Conservation (phyloP, 2,329 filamentous ascomycete species). For the Calonectria montana region DNA sequence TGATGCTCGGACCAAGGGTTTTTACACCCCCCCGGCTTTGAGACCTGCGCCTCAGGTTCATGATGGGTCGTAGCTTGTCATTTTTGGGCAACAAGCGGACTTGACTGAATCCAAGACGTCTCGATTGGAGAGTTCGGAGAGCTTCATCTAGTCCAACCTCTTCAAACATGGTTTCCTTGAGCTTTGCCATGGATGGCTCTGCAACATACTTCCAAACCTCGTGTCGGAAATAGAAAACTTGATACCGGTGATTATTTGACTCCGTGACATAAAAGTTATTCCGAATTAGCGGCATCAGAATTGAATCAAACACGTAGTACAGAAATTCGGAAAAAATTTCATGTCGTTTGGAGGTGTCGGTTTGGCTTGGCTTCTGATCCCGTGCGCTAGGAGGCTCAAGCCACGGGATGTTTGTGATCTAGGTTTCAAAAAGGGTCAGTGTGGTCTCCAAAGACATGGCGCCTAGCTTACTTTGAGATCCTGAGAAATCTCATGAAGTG, state of each 20-base stretch:
- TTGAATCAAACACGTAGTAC: slow-evolving; percentile 93
- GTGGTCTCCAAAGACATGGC: neutral
- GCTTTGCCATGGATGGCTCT: slow-evolving; percentile 74
- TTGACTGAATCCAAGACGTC: slow-evolving; percentile 80
- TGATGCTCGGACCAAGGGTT: slow-evolving; percentile 57
- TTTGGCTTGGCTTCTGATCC: slow-evolving; percentile 70
- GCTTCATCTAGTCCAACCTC: slow-evolving; percentile 73
- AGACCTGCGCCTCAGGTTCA: slow-evolving; percentile 80
- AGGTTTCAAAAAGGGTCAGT: slow-evolving; percentile 1
- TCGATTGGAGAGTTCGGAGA: slow-evolving; percentile 66
- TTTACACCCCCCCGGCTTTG: slow-evolving; percentile 73
- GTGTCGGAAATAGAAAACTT: slow-evolving; percentile 93
- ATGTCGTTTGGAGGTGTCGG: slow-evolving; percentile 79
- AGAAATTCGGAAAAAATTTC: slow-evolving; percentile 88
- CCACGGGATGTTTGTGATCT: slow-evolving; percentile 81
- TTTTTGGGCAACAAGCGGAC: slow-evolving; percentile 87
- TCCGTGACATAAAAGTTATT: slow-evolving; percentile 96
- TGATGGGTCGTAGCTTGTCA: slow-evolving; percentile 81
- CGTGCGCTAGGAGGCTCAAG: slow-evolving; percentile 66
- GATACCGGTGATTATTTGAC: slow-evolving; percentile 81
- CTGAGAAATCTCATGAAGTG: slow-evolving; percentile 81
- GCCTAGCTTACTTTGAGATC: slow-evolving; percentile 72
- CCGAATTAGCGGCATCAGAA: slow-evolving; percentile 87
- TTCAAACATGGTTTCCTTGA: slow-evolving; percentile 83
- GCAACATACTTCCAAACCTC: slow-evolving; percentile 87